These are phyloP conservation scores for Barnettozyma salicaria DNA, from an alignment of 805 yeast genomes.

Conservation along the genomic window DNA sequence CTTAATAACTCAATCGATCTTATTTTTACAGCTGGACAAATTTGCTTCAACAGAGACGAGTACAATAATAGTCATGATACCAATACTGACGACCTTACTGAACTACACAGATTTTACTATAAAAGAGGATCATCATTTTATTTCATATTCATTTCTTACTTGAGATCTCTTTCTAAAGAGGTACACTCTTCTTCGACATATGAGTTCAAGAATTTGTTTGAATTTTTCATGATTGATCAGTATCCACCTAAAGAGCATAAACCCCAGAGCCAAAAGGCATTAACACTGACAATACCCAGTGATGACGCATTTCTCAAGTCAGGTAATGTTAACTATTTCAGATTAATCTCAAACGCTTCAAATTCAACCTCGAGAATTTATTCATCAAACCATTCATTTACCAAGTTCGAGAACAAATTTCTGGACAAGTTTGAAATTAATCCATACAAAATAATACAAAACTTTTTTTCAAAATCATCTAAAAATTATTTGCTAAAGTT, in stretches of 20 bases:
- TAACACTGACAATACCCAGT: slow-evolving; percentile 31
- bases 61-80: slow-evolving; percentile 10
- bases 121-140: slow-evolving; percentile 31
- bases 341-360: slow-evolving; percentile 31
- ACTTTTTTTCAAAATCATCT: slow-evolving; percentile 32
- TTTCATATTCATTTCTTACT: slow-evolving; percentile 29
- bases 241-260: slow-evolving; percentile 31
- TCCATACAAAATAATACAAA: slow-evolving; percentile 31
- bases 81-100: slow-evolving; percentile 26
- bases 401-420: slow-evolving; percentile 35
- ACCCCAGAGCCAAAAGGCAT: slow-evolving; percentile 31
- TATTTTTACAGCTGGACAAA: slow-evolving; percentile 32
- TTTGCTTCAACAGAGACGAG: slow-evolving; percentile 29
- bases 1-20: slow-evolving; percentile 27
- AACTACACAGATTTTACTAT: slow-evolving; percentile 29
- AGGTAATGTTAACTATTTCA: slow-evolving; percentile 25
- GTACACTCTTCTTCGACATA: slow-evolving; percentile 20
- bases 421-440: slow-evolving; percentile 36
- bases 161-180: slow-evolving; percentile 29
- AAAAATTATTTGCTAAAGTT: slow-evolving; percentile 30
- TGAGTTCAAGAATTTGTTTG: slow-evolving; percentile 27
- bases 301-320: slow-evolving; percentile 19
- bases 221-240: slow-evolving; percentile 27
- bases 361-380: slow-evolving; percentile 30
- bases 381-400: slow-evolving; percentile 30